Evolutionary conservation across 768 basidiomycete species (phyloP), one percentile per base, ranked within the genome.

Genomic region (Phanerochaete carnosa): DNA sequence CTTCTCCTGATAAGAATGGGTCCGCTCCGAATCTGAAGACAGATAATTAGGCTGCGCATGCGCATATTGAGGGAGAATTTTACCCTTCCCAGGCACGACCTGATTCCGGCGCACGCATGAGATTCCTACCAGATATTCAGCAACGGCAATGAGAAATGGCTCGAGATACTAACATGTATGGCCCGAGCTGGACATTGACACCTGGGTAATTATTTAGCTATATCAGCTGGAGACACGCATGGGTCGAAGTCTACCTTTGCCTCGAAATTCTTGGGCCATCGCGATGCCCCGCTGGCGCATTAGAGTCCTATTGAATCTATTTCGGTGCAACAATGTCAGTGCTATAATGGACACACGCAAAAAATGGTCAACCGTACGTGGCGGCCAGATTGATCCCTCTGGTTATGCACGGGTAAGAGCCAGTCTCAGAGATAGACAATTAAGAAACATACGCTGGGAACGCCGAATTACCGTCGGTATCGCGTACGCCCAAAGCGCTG

Each of bases 231-330:
- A n/a, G n/a, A n/a, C n/a, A n/a, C n/a, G n/a, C n/a, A n/a, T n/a
- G n/a, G n/a, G n/a, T n/a, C n/a, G n/a, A n/a, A n/a, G n/a, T n/a
- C n/a, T n/a, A n/a, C n/a, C 61, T 62, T 89, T 87, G 13, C 79
- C 85, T n/a, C 81, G 73, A 69, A 84, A 87, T 69, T 92, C 90
- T 57, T 83, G 75, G 2, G 84, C 89, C 62, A 91, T 73, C 0
- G 87, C 87, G 2, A 76, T 73, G 3, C 85, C 89, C 49, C 89
- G 77, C 35, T 79, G 77, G 53, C 83, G 80, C 77, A 90, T 88
- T 9, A 90, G 72, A 33, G 85, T 77, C 29, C 82, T 77, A 69
- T 88, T 83, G 67, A 83, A 84, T 23, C 64, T 65, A 43, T 15
- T 39, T 9, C 22, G 7, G 46, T 5, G n/a, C n/a, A n/a, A n/a